Percentiles rank a stretch among this genome's conserved stretches.
These are phyloP conservation scores for Physaria fendleri DNA, from an alignment of 345 rosid genomes.

Conservation along the genomic window DNA sequence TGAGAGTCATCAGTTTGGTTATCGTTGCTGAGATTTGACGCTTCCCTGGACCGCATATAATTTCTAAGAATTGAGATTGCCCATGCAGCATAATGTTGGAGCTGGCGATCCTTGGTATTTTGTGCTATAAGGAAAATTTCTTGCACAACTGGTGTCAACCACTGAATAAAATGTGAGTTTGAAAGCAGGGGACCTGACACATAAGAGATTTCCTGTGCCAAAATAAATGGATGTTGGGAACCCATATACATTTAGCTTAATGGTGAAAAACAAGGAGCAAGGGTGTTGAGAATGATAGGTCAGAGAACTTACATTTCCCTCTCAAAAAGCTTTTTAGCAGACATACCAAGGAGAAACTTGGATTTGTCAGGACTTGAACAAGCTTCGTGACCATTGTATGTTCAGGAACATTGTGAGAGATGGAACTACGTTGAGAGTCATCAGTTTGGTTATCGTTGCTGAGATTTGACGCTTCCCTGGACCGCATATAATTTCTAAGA, in stretches of 20 bases:
- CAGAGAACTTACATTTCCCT: too few relatives aligned
- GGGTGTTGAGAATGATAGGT: too few relatives aligned
- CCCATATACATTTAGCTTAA: slow-evolving; percentile 3
- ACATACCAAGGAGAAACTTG: slow-evolving; percentile 46
- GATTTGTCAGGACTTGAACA: slow-evolving; percentile 49
- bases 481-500: slow-evolving; percentile 62
- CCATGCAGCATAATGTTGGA: slow-evolving; percentile 84
- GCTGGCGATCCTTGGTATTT: slow-evolving; percentile 57
- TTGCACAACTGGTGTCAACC: slow-evolving; percentile 57
- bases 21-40: slow-evolving; percentile 20
- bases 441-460: slow-evolving; percentile 28
- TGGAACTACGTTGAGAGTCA: slow-evolving; percentile 31
- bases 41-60: slow-evolving; percentile 54
- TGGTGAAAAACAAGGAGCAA: too few relatives aligned
- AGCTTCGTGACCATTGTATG: slow-evolving; percentile 68
- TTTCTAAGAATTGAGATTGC: slow-evolving; percentile 66
- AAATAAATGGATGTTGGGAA: slow-evolving; percentile 20
- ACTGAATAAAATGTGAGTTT: slow-evolving; percentile 45
- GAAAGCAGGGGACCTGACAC: slow-evolving; percentile 54
- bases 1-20: slow-evolving; percentile 31
- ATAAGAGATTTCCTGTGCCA: slow-evolving; percentile 53
- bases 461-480: slow-evolving; percentile 34
- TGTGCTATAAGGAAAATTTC: slow-evolving; percentile 80
- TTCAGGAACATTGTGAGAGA: slow-evolving; percentile 51
- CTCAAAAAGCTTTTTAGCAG: slow-evolving; percentile 11